A percentile compares a stretch with the other conserved stretches of the same genome.
These are phyloP conservation scores for Fusarium compactum DNA, from an alignment of 2,329 filamentous ascomycete genomes.

Conservation along the genomic window DNA sequence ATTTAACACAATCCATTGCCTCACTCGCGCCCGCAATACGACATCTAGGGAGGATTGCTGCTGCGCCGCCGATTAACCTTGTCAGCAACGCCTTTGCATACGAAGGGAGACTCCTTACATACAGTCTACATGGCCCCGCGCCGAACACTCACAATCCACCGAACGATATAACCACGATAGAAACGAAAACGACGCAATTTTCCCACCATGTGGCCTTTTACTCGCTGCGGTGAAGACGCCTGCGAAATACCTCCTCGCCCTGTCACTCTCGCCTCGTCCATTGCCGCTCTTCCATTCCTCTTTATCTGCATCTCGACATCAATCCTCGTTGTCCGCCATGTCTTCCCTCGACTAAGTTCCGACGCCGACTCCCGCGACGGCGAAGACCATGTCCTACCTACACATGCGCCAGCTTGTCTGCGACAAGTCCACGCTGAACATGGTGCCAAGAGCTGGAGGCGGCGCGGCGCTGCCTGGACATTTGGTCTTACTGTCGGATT, in stretches of 20 bases:
- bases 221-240: constrained; percentile 67
- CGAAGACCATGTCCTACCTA: constrained; percentile 71
- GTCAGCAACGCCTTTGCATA: neutral
- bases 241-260: constrained; percentile 62
- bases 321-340: constrained; percentile 71
- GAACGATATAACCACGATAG: constrained; percentile 6
- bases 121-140: constrained; percentile 13
- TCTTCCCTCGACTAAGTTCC: constrained; percentile 79
- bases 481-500: constrained; percentile 84
- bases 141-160: constrained; percentile 9
- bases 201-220: constrained; percentile 55
- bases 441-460: constrained; percentile 63
- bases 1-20: constrained; percentile 9
- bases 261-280: constrained; percentile 59
- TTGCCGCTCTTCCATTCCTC: constrained; percentile 77
- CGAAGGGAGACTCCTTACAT: constrained; percentile 3
- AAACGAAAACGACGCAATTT: neutral
- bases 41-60: constrained; percentile 21
- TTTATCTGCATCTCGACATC: constrained; percentile 75
- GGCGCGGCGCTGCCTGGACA: constrained; percentile 69
- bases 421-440: constrained; percentile 71
- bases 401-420: constrained; percentile 70
- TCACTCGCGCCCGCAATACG: constrained; percentile 1
- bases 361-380: constrained; percentile 63
- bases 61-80: neutral